Base-by-base conservation (phyloP, 164 flowering plant species). In the Annona cherimola region DNA sequence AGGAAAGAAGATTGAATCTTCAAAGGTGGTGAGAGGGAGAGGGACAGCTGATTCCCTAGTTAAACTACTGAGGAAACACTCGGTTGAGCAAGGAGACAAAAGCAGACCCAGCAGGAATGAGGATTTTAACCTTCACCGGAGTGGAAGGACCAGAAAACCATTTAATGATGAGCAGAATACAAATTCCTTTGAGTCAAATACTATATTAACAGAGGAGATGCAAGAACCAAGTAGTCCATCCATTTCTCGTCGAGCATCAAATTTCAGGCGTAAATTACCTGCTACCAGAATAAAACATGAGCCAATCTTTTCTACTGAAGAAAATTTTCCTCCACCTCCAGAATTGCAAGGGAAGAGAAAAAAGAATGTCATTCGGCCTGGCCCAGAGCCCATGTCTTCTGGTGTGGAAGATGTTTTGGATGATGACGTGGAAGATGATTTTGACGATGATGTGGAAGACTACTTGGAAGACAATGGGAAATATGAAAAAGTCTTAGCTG, bases 21-120 rank as follows among this genome's bases (percentile, higher is more conserved):
- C 79, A 14, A 79, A 83, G 76, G 93, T 82, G 76, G 80, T 84
- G 61, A 81, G 83, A 81, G 89, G 85, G 76, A 87, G 80, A 75
- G 97, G 87, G 69, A 88, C 95, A n/a, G 97, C 90, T 40, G 93
- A 89, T 81, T 88, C 97, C 63, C 97, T 91, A 69, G 89, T 94
- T 35, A 88, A 90, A 71, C 83, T 92, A 69, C 76, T 92, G 57
- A 78, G 91, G 72, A 90, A 91, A 69, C 97, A 92, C 78, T 89
- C 97, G 0, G 84, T 73, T 64, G 90, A 89, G 60, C 91, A 88
- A 74, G 86, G 88, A 45, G 85, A 84, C 77, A 82, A 76, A 68
- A 88, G 74, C 68, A 73, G 46, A 46, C 71, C 69, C 45, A 14
- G 66, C 66, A 71, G 74, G 42, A 66, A 68, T 12, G 74, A 69